Evolutionary conservation across 345 rosid species (phyloP).

Genomic region (Citrus unshiu): DNA sequence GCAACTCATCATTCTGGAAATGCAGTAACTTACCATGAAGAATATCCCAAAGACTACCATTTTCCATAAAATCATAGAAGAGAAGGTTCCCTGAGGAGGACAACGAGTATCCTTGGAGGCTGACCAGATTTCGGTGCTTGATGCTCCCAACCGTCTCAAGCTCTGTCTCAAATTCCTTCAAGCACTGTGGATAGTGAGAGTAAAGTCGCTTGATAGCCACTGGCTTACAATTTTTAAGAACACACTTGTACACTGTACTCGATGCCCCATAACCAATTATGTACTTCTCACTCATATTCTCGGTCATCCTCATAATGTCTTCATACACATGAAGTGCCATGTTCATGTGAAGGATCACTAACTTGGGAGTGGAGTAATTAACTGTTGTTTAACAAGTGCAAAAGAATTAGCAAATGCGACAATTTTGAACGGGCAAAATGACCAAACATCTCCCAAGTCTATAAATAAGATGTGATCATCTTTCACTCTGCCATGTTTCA

Average conservation of each 20-base stretch:
- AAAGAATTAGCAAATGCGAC: slow-evolving; percentile 3
- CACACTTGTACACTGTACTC: slow-evolving; percentile 89
- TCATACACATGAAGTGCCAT: slow-evolving; percentile 98
- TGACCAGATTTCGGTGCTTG: slow-evolving; percentile 88
- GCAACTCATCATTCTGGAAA: not conserved
- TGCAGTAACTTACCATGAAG: slow-evolving; percentile 63
- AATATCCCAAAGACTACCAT: slow-evolving; percentile 97
- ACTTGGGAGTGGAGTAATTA: slow-evolving; percentile 66
- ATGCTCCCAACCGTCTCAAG: slow-evolving; percentile 86
- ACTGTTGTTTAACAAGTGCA: slow-evolving; percentile 34
- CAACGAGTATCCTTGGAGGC: slow-evolving; percentile 86
- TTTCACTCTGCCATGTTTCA: not conserved
- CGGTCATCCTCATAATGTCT: slow-evolving; percentile 98
- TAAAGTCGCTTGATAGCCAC: slow-evolving; percentile 92
- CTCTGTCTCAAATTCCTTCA: slow-evolving; percentile 92
- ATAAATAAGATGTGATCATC: not conserved
- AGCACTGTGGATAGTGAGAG: slow-evolving; percentile 72
- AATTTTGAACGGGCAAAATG: not conserved
- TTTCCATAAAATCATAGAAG: slow-evolving; percentile 96
- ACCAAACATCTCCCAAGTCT: not conserved
- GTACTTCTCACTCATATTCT: slow-evolving; percentile 88
- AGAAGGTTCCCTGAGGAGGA: slow-evolving; percentile 83
- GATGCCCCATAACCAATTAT: slow-evolving; percentile 90
- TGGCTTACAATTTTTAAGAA: slow-evolving; percentile 90
- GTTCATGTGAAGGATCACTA: slow-evolving; percentile 92